Conservation (phyloP, 73 alveolate genomes). For the Paramecium sexaurelia region DNA sequence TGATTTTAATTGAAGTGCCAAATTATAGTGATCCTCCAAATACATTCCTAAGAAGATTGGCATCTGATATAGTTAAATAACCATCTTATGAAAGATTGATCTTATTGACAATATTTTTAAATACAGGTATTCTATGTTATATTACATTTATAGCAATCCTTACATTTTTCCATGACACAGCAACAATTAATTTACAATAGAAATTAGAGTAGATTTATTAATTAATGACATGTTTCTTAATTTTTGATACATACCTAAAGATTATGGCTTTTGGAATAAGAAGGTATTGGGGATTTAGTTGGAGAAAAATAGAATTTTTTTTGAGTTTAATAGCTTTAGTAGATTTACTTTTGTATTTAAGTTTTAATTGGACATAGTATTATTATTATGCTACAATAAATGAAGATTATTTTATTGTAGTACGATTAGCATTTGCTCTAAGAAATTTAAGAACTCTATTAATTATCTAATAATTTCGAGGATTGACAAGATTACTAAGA, state of each 20-base stretch:
- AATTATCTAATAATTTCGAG: conserved; percentile 71
- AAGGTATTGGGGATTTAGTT: conserved; percentile 46
- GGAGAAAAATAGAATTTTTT: conserved; percentile 42
- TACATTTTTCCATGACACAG: neutral
- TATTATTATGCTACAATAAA: neutral
- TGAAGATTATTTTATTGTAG: neutral
- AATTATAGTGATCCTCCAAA: conserved; percentile 46
- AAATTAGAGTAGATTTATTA: neutral
- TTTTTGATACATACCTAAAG: neutral
- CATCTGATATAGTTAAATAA: neutral
- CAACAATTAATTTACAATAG: neutral
- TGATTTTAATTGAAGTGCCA: conserved; percentile 1
- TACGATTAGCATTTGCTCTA: neutral
- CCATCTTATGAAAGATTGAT: neutral
- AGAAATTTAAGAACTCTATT: conserved; percentile 68
- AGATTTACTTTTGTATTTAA: neutral
- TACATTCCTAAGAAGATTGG: neutral
- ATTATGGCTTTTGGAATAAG: neutral
- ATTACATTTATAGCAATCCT: neutral
- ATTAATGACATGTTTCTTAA: neutral
- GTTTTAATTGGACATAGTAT: conserved; percentile 8
- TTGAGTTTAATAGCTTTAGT: conserved; percentile 1
- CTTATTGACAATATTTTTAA: neutral
- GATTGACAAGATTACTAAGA: conserved; percentile 71
- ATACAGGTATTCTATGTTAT: neutral